These are phyloP conservation scores for Lodderomyces elongisporus DNA, from an alignment of 1,139 yeast genomes.

Conservation along the genomic window DNA sequence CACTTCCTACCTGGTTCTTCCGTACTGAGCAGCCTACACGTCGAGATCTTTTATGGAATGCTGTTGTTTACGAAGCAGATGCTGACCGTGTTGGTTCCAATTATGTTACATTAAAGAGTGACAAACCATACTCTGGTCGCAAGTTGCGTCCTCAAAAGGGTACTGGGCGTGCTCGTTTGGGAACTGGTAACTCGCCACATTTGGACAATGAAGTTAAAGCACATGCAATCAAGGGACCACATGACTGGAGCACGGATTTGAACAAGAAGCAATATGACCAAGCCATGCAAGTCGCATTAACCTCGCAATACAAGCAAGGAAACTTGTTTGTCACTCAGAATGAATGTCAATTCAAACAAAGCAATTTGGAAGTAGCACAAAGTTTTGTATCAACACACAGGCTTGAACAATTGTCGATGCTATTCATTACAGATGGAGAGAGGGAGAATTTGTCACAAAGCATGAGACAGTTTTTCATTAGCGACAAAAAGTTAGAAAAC, in stretches of 20 bases:
- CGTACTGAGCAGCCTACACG: slow-evolving; percentile 60
- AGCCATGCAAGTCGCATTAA: slow-evolving; percentile 78
- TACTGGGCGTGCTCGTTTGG: slow-evolving; percentile 90
- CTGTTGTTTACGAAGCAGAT: slow-evolving; percentile 90
- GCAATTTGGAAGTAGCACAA: slow-evolving; percentile 20
- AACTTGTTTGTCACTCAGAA: slow-evolving; percentile 62
- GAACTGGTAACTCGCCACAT: slow-evolving; percentile 93
- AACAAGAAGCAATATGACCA: slow-evolving; percentile 68
- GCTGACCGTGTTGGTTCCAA: slow-evolving; percentile 85
- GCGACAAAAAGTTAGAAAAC: slow-evolving; percentile 4
- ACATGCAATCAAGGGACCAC: slow-evolving; percentile 85
- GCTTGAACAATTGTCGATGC: slow-evolving; percentile 50
- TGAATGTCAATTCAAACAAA: slow-evolving; percentile 13
- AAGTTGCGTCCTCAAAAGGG: slow-evolving; percentile 91
- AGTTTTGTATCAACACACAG: slow-evolving; percentile 53
- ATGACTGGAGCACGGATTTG: slow-evolving; percentile 80
- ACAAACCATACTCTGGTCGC: slow-evolving; percentile 78
- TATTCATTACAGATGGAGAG: slow-evolving; percentile 56
- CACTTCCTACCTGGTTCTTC: slow-evolving; percentile 66
- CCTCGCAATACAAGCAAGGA: slow-evolving; percentile 75
- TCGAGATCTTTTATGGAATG: slow-evolving; percentile 90
- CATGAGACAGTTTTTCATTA: slow-evolving; percentile 6
- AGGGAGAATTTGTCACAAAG: slow-evolving; percentile 45
- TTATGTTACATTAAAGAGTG: slow-evolving; percentile 79
- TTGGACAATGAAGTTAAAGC: slow-evolving; percentile 90